Evolutionary conservation across 192 early-diverging fungal species (phyloP), one percentile per base, ranked within the genome.

Genomic region (Coemansia sp.): DNA sequence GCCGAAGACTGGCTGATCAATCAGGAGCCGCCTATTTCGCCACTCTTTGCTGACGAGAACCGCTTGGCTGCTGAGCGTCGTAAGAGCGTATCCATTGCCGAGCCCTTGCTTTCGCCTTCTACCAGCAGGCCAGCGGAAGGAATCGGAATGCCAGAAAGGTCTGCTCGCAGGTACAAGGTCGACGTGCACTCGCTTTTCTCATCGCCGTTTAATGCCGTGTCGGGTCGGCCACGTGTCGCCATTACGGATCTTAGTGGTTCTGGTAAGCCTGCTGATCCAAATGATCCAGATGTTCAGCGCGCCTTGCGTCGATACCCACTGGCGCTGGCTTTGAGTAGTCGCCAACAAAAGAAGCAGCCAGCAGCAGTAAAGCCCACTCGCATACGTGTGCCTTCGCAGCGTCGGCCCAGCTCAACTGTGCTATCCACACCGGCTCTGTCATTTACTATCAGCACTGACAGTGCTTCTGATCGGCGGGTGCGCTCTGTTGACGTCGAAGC

Each of bases 11-110:
- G 78, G 78, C 69, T 80, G 57, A 53, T 61, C 11, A 67, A 70
- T 59, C 78, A 80, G 63, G 66, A 74, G 59, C 78, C 78, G 27
- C 78, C 78, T 21, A 46, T 68, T 41, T 80, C 78, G 54, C 78
- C 78, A 34, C 59, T 80, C 4, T 80, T 80, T 61, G 66, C 69
- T 6, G 69, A 59, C 6, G 74, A 80, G 63, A 48, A 72, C 48
- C 60, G 34, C 4, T 10, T 46, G 56, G 57, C 65, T 14, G 48
- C 29, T 16, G 42, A 45, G 29, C 51, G 21, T 24, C 51, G 51
- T 13, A 54, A 54, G 51, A 54, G 27, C 51, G 51, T 54, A 3
- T 13, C 51, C 31, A n/a, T 16, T 33, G 51, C 51, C 51, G 51
- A 54, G 11, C 31, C 51, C 27, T 31, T 29, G 27, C 13, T 31